Conservation (phyloP, 352 stramenopile species). For the Phytopythium montanum region DNA sequence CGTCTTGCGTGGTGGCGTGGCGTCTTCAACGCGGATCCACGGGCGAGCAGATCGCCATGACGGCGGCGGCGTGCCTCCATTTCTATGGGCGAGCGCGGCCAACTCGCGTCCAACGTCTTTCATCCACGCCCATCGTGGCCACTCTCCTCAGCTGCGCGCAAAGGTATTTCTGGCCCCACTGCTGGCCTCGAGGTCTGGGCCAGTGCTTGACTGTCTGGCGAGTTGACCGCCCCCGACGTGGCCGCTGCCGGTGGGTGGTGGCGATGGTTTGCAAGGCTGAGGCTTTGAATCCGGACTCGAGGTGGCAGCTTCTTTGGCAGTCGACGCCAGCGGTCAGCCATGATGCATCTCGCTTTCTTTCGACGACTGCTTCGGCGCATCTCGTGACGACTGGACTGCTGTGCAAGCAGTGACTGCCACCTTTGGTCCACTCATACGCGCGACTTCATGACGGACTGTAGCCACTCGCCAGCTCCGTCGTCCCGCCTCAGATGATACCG, state of each 20-base stretch:
- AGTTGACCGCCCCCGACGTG: too few species aligned
- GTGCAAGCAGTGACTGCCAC: neutral
- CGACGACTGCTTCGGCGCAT: neutral
- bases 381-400: neutral
- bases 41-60: neutral
- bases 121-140: neutral
- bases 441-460: neutral
- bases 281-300: too few species aligned
- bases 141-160: slow-evolving; percentile 3
- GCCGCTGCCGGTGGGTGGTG: too few species aligned
- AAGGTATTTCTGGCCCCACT: neutral
- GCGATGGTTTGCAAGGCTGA: too few species aligned
- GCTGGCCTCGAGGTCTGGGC: neutral
- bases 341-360: neutral
- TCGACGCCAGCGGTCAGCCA: neutral
- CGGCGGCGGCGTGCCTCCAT: neutral
- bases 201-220: too few species aligned
- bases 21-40: neutral
- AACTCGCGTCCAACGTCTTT: neutral
- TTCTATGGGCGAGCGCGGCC: neutral
- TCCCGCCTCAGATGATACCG: slow-evolving; percentile 8
- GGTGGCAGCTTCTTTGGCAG: neutral
- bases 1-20: neutral
- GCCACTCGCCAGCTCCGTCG: neutral
- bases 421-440: neutral